Conservation (phyloP, 768 basidiomycete species). For the Arthromyces matolae region DNA sequence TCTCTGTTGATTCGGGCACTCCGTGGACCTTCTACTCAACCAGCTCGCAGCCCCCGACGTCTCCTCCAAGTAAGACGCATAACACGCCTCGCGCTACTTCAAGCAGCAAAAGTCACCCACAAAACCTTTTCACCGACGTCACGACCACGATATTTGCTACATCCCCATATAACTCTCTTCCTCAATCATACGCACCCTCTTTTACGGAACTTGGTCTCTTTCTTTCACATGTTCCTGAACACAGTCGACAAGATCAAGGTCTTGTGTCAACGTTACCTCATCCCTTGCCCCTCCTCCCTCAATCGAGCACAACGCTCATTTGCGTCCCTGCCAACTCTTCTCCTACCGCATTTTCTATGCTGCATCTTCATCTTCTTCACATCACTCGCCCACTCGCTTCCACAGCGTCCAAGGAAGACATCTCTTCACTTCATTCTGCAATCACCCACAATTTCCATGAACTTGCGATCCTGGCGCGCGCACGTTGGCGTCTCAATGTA, state of each 20-base stretch:
- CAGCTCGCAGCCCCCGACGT: slow-evolving; percentile 11
- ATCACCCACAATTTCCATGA: slow-evolving; percentile 69
- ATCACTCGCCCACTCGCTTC: slow-evolving; percentile 37
- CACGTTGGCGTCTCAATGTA: slow-evolving; percentile 45
- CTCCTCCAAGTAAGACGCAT: slow-evolving; percentile 23
- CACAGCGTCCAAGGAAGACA: slow-evolving; percentile 18
- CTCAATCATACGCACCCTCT: slow-evolving; percentile 34
- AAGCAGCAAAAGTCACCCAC: slow-evolving; percentile 18
- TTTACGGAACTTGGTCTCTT: slow-evolving; percentile 33
- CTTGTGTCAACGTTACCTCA: slow-evolving; percentile 19
- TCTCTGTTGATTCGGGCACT: slow-evolving; percentile 55
- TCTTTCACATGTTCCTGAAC: slow-evolving; percentile 33
- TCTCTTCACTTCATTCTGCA: slow-evolving; percentile 41
- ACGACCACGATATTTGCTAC: slow-evolving; percentile 51
- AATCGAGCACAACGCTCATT: slow-evolving; percentile 56
- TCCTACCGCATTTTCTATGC: slow-evolving; percentile 44
- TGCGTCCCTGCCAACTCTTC: slow-evolving; percentile 45
- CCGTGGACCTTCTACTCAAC: slow-evolving; percentile 55
- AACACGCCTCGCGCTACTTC: slow-evolving; percentile 21
- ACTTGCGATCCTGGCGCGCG: slow-evolving; percentile 56
- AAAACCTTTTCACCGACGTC: slow-evolving; percentile 39
- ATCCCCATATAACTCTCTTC: slow-evolving; percentile 38
- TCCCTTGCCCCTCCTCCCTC: slow-evolving; percentile 47
- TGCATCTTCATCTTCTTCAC: slow-evolving; percentile 58
- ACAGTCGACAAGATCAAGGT: slow-evolving; percentile 13